Percentiles rank a stretch among this genome's conserved stretches.
Conservation (phyloP, 495 filamentous ascomycete genomes). For the Aspergillus mulundensis region DNA sequence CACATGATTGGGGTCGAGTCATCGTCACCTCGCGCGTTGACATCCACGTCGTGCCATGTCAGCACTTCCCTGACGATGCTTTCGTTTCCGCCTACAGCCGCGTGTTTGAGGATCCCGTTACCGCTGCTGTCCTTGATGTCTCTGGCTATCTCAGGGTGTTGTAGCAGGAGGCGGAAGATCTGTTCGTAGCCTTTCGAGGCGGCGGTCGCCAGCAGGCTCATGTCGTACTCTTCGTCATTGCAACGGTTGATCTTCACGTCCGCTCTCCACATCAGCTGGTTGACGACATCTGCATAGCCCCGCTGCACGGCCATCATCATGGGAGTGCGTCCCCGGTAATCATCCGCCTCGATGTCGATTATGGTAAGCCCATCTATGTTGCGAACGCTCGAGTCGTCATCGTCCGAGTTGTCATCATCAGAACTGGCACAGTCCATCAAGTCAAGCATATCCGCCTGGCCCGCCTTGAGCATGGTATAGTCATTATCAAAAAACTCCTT, state of each 20-base stretch:
- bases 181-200: background rate
- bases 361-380: background rate
- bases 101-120: background rate
- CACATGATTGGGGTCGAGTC: slow-evolving; percentile 2
- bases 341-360: background rate
- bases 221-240: background rate
- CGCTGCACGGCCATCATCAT: background rate
- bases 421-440: background rate
- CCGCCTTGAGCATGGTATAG: background rate
- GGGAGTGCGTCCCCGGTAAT: background rate
- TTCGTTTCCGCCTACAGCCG: background rate
- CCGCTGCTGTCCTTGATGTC: background rate
- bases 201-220: background rate
- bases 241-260: background rate
- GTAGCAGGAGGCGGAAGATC: background rate
- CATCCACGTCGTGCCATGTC: background rate
- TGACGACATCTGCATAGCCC: background rate
- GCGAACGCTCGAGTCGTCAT: background rate
- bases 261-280: background rate
- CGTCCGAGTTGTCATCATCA: too few species aligned
- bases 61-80: background rate
- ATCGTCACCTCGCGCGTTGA: background rate
- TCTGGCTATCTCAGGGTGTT: background rate
- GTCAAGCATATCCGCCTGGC: too few species aligned
- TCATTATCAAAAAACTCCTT: background rate